These are phyloP conservation scores for Clathrus columnatus DNA, from an alignment of 768 basidiomycete species.

Conservation along the genomic window DNA sequence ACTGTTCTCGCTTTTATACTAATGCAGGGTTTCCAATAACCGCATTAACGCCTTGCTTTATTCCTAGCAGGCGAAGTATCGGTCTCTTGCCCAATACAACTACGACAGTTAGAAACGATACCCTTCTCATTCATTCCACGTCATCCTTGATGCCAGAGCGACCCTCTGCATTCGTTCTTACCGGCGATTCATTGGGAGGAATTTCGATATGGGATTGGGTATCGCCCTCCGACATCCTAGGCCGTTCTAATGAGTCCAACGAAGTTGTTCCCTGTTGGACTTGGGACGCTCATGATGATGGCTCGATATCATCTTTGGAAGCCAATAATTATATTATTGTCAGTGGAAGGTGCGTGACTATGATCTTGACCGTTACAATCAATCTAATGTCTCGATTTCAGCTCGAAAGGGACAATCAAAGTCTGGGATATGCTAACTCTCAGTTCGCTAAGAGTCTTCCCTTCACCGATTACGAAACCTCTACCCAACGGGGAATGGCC, in stretches of 20 bases:
- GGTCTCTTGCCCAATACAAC: neutral
- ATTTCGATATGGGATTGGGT: slow-evolving; percentile 58
- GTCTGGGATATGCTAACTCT: slow-evolving; percentile 65
- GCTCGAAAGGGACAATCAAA: slow-evolving; percentile 45
- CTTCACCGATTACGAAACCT: slow-evolving; percentile 29
- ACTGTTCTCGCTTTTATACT: slow-evolving; percentile 42
- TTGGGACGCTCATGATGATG: slow-evolving; percentile 32
- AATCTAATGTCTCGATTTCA: slow-evolving; percentile 16
- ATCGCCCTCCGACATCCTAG: slow-evolving; percentile 5
- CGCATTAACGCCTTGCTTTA: slow-evolving; percentile 40
- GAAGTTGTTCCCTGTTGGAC: too few relatives aligned
- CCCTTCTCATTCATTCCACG: neutral
- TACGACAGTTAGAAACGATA: too few relatives aligned
- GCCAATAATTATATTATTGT: slow-evolving; percentile 53
- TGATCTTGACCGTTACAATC: neutral
- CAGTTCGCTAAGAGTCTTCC: slow-evolving; percentile 45
- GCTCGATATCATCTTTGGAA: slow-evolving; percentile 52
- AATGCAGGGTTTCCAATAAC: slow-evolving; percentile 43
- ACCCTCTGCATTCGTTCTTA: slow-evolving; percentile 42
- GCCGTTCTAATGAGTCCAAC: slow-evolving; percentile 8
- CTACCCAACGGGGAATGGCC: slow-evolving; percentile 29
- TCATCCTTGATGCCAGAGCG: slow-evolving; percentile 15
- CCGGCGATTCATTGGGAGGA: slow-evolving; percentile 58
- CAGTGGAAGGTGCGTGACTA: slow-evolving; percentile 34
- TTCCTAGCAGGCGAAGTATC: neutral